Percentiles rank a stretch among this genome's conserved stretches.
phyloP scores from a whole-genome alignment of 495 filamentous ascomycete species.

The Acidiella bohemica region DNA sequence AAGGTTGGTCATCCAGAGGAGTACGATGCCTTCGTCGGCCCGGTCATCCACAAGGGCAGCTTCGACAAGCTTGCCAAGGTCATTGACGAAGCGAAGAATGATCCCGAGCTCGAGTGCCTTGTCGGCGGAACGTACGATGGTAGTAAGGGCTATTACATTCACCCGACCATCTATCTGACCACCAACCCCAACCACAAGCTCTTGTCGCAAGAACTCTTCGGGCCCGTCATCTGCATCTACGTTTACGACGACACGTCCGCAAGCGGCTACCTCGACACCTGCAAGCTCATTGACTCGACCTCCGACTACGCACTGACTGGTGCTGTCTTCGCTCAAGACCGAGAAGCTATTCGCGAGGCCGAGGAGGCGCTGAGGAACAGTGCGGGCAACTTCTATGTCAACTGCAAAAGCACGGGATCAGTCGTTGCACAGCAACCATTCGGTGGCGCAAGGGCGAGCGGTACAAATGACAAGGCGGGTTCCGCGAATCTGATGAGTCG shows the following conservation, averaged over 20 bases:
- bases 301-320: constrained; percentile 31
- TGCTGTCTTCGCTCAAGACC: constrained; percentile 30
- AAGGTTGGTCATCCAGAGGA: constrained; percentile 28
- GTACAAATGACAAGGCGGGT: constrained; percentile 34
- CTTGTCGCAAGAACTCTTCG: constrained; percentile 50
- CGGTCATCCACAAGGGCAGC: constrained; percentile 30
- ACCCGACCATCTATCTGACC: constrained; percentile 54
- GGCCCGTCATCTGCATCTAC: constrained; percentile 47
- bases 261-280: constrained; percentile 23
- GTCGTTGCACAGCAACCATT: constrained; percentile 34
- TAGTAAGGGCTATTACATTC: constrained; percentile 50
- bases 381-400: constrained; percentile 34
- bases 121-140: constrained; percentile 47
- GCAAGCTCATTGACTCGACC: constrained; percentile 26
- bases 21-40: constrained; percentile 32
- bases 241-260: constrained; percentile 42
- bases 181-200: constrained; percentile 50
- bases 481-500: constrained; percentile 27
- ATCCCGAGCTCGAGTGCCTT: constrained; percentile 47
- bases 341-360: constrained; percentile 25
- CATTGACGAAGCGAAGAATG: constrained; percentile 50
- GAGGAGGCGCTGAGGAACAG: constrained; percentile 29
- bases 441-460: constrained; percentile 30
- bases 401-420: constrained; percentile 31
- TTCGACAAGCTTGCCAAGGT: constrained; percentile 29